Evolutionary conservation across 371 early-diverging fungal genomes (phyloP), one percentile per base, ranked within the genome.

Genomic region (Synchytrium microbalum): DNA sequence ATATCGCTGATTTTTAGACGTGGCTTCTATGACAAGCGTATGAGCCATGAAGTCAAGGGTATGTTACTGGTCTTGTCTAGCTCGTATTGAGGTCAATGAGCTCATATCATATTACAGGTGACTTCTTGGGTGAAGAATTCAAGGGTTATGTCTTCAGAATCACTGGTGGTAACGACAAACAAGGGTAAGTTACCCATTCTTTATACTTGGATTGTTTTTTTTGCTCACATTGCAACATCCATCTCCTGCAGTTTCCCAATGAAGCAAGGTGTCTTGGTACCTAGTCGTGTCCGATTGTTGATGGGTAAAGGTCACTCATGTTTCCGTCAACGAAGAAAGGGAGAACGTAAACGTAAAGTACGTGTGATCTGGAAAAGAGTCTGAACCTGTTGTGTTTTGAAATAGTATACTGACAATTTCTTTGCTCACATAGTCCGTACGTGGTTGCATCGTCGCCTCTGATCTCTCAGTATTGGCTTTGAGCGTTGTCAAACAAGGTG

Each of bases 121-220:
- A 94, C 78, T 77, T 92, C 55, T 85, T 99, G 72, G 93, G 95
- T 72, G 93, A 93, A 71, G 98, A 99, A 83, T 99, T 93, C 91
- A 93, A 92, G 85, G 99, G 99, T 67, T 96, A 93, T 85, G 88
- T 96, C 73, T 91, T 99, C 86, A 91, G 94, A 76, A 94, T 99
- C 75, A 91, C 94, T 67, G 99, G 99, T 74, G 99, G 99, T 73
- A 93, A 96, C 86, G 99, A 99, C 87, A 95, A 95, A 86, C 98
- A 99, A 88, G 97, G 98, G 56, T 38, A 38, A 10, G 46, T n/a
- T n/a, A n/a, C n/a, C n/a, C 71, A 79, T 63, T 78, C 78, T 3
- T 77, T 81, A 78, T 90, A 90, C 86, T 88, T 89, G 78, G 92
- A 92, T 82, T 86, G n/a, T n/a, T n/a, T 96, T 61, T 83, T 91